Base-by-base conservation (phyloP, 139 green algal species). In the Closterium sp. region DNA sequence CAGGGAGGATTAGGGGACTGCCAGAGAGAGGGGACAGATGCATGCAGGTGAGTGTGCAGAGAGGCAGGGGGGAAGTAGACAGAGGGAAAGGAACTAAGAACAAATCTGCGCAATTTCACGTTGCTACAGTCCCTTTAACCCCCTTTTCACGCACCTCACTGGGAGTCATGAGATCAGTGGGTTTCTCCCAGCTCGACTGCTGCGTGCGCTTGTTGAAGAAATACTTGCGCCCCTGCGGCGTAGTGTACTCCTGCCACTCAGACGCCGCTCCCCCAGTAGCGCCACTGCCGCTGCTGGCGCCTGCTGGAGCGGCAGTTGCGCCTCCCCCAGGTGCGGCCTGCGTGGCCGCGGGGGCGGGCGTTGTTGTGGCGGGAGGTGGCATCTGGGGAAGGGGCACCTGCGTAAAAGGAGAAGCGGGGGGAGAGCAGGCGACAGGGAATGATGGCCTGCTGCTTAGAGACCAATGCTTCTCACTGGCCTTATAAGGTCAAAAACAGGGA, bases 141-240 rank as follows among this genome's bases (percentile, higher is more conserved):
- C n/a, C n/a, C n/a, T n/a, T n/a, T n/a, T n/a, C n/a, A n/a, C n/a
- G n/a, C n/a, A n/a, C n/a, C n/a, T n/a, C n/a, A n/a, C n/a, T n/a
- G n/a, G n/a, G n/a, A n/a, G n/a, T n/a, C n/a, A n/a, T n/a, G n/a
- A n/a, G n/a, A n/a, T n/a, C n/a, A n/a, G n/a, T n/a, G n/a, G n/a
- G n/a, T n/a, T n/a, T n/a, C n/a, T n/a, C n/a, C n/a, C n/a, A n/a
- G n/a, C n/a, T n/a, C n/a, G n/a, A n/a, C n/a, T n/a, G n/a, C n/a
- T n/a, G n/a, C n/a, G n/a, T n/a, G n/a, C n/a, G n/a, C 32, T 86
- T 90, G 95, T 99, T 99, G 96, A 97, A 98, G 93, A 97, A 99
- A 91, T 99, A 99, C 89, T 62, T 94, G 84, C 97, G 94, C 1
- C 97, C 97, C 88, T 99, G 97, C 1, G 96, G 95, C 0, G 94